A percentile compares a stretch with the other conserved stretches of the same genome.
These are phyloP conservation scores for Suillus subaureus DNA, from an alignment of 768 basidiomycete species.

Conservation along the genomic window DNA sequence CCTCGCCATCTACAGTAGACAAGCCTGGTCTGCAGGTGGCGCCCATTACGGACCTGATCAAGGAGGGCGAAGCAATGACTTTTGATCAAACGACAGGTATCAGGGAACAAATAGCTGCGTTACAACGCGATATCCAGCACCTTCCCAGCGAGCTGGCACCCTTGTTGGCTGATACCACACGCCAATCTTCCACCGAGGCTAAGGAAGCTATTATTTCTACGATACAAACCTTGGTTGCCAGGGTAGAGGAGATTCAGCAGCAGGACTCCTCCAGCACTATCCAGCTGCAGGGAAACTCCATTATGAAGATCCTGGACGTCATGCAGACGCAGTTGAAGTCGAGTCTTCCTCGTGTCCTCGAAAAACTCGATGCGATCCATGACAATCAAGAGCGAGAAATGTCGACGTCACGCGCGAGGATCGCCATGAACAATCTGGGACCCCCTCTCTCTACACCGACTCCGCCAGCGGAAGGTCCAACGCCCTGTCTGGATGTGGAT, in stretches of 20 bases:
- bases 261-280: constrained; percentile 15
- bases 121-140: constrained; percentile 31
- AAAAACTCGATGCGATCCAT: constrained; percentile 35
- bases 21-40: constrained; percentile 21
- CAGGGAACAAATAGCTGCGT: constrained; percentile 35
- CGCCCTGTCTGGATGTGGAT: constrained; percentile 16
- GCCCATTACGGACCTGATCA: constrained; percentile 35
- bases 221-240: constrained; percentile 12
- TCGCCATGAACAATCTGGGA: constrained; percentile 20
- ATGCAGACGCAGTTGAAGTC: constrained; percentile 41
- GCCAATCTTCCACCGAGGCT: background rate
- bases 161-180: constrained; percentile 13
- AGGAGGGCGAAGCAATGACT: constrained; percentile 36
- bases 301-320: constrained; percentile 40
- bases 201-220: constrained; percentile 7
- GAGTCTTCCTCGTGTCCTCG: constrained; percentile 39
- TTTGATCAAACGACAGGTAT: constrained; percentile 38
- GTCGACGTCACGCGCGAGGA: background rate
- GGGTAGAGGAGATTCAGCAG: constrained; percentile 22
- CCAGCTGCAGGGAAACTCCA: constrained; percentile 18
- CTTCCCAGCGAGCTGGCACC: constrained; percentile 30
- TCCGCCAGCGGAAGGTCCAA: background rate
- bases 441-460: constrained; percentile 8
- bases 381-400: constrained; percentile 10
- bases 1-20: constrained; percentile 12